phyloP scores from a whole-genome alignment of 1,139 yeast species.

The Yamadazyma conglobata region DNA sequence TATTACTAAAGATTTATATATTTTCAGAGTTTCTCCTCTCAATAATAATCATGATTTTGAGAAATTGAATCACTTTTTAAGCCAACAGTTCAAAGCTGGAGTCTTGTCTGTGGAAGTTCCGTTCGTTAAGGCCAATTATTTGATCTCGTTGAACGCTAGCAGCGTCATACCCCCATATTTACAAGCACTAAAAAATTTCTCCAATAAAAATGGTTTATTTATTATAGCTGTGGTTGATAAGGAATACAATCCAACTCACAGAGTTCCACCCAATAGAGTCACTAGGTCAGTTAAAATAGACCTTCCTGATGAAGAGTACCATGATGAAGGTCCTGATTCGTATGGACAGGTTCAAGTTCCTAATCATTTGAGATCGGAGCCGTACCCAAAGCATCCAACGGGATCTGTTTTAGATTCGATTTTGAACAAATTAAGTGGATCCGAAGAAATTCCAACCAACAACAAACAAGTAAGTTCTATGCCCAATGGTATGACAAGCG shows the following conservation, averaged over 20 bases:
- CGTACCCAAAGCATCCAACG: conserved; percentile 4
- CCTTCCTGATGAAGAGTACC: conserved; percentile 3
- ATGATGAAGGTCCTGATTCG: neutral
- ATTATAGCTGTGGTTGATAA: conserved; percentile 47
- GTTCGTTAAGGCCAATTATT: conserved; percentile 63
- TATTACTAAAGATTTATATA: conserved; percentile 47
- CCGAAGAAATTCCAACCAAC: neutral
- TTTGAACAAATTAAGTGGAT: conserved; percentile 19
- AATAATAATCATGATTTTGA: conserved; percentile 31
- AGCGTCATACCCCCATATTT: conserved; percentile 25
- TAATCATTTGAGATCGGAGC: conserved; percentile 3
- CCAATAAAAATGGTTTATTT: conserved; percentile 28
- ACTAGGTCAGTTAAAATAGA: conserved; percentile 2
- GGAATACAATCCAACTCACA: conserved; percentile 27
- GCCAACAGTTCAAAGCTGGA: conserved; percentile 52
- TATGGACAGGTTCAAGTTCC: conserved; percentile 1
- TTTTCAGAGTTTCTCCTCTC: conserved; percentile 38
- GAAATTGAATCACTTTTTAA: conserved; percentile 53
- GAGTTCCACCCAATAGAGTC: conserved; percentile 1
- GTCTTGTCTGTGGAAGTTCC: conserved; percentile 51
- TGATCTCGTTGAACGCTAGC: conserved; percentile 42
- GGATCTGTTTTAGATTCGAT: conserved; percentile 19
- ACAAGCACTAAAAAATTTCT: conserved; percentile 12
- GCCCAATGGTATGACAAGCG: conserved; percentile 4
- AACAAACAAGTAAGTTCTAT: conserved; percentile 2